Conservation (phyloP, 306 rosid genomes). For the Vigna hirtella region DNA sequence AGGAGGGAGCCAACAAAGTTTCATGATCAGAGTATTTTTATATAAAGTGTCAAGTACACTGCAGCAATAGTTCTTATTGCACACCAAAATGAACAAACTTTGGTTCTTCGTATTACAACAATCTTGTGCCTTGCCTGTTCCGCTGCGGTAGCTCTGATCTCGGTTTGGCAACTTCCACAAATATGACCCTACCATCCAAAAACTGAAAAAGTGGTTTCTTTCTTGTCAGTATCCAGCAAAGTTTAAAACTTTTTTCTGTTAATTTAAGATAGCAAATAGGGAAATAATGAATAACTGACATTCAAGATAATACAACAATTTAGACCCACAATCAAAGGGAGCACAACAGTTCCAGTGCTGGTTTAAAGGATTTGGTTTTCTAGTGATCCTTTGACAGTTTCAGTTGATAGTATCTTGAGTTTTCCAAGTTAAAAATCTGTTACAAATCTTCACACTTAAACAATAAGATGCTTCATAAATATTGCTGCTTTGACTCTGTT, state of each 20-base stretch:
- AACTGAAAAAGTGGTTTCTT: constrained; percentile 58
- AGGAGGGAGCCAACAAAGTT: not conserved
- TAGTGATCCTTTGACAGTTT: not conserved
- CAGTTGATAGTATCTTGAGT: not conserved
- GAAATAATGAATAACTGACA: not conserved
- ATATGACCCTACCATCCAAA: constrained; percentile 92
- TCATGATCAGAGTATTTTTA: constrained; percentile 1
- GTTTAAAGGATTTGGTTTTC: not conserved
- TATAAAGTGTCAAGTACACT: not conserved
- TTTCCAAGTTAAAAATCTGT: constrained; percentile 4
- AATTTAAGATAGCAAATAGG: not conserved
- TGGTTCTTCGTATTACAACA: constrained; percentile 33
- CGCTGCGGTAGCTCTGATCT: constrained; percentile 65
- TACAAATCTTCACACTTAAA: constrained; percentile 18
- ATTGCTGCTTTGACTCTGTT: not conserved
- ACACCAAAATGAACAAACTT: not conserved
- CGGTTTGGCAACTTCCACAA: constrained; percentile 90
- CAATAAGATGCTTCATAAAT: constrained; percentile 5
- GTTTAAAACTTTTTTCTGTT: constrained; percentile 8
- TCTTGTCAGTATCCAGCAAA: constrained; percentile 39
- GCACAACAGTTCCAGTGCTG: constrained; percentile 5
- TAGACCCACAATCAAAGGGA: not conserved
- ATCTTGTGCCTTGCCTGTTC: constrained; percentile 49
- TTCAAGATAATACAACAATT: not conserved
- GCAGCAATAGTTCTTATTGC: not conserved